These are phyloP conservation scores for Excoecaria cochinchinensis DNA, from an alignment of 345 rosid species.

Conservation along the genomic window DNA sequence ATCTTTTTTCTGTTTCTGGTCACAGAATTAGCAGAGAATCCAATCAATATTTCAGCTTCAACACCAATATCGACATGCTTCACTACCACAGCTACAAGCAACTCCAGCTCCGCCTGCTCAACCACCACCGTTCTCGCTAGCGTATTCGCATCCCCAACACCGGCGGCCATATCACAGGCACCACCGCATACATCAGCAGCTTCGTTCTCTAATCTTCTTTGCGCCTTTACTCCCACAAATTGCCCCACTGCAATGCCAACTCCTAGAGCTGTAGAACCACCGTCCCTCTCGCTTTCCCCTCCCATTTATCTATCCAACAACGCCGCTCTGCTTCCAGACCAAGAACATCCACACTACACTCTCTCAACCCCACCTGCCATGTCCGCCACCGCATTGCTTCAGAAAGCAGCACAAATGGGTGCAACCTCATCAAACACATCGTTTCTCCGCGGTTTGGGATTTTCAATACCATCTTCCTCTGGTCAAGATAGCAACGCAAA, in stretches of 20 bases:
- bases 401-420: conserved; percentile 94
- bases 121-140: conserved; percentile 43
- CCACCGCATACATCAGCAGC: conserved; percentile 32
- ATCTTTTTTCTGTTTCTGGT: not conserved
- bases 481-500: conserved; percentile 22
- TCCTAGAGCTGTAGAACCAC: conserved; percentile 47
- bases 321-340: conserved; percentile 34
- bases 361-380: conserved; percentile 56
- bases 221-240: conserved; percentile 23
- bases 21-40: conserved; percentile 57
- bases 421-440: conserved; percentile 55
- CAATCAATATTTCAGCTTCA: conserved; percentile 36
- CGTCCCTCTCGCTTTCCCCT: conserved; percentile 70
- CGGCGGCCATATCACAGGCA: conserved; percentile 9
- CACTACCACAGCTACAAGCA: conserved; percentile 18
- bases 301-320: conserved; percentile 48
- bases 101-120: conserved; percentile 24
- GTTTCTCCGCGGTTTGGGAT: conserved; percentile 49
- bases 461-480: conserved; percentile 34
- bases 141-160: conserved; percentile 46
- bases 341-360: conserved; percentile 34
- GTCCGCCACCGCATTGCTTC: conserved; percentile 97
- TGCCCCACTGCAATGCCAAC: conserved; percentile 26
- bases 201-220: conserved; percentile 34
- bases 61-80: conserved; percentile 22